Percentiles rank a stretch among this genome's conserved stretches.
These are phyloP conservation scores for Verticillium longisporum DNA, from an alignment of 2,329 filamentous ascomycete genomes.

Conservation along the genomic window DNA sequence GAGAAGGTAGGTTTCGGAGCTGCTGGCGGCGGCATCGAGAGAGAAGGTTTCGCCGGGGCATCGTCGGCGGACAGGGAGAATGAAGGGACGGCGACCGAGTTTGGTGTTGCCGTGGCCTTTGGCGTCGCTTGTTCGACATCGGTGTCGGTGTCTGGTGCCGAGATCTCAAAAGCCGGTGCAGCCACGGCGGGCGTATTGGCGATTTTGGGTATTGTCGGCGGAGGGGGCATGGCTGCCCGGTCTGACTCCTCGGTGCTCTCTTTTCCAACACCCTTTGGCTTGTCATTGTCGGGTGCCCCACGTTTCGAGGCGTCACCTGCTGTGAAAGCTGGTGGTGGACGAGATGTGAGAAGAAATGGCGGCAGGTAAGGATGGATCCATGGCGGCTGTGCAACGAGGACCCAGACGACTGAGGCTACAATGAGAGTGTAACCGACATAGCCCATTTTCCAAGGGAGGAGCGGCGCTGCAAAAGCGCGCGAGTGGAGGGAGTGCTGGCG, in stretches of 20 bases:
- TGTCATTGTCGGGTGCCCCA: not conserved
- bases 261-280: not conserved
- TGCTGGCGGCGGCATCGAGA: conserved; percentile 1
- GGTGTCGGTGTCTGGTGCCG: conserved; percentile 14
- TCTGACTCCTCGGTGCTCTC: conserved; percentile 11
- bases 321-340: not conserved
- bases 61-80: conserved; percentile 34
- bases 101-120: conserved; percentile 31
- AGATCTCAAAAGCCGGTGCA: conserved; percentile 1
- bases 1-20: conserved; percentile 11
- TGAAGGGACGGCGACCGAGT: conserved; percentile 29
- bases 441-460: conserved; percentile 33
- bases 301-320: not conserved
- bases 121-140: conserved; percentile 43
- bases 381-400: conserved; percentile 46
- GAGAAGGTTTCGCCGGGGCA: conserved; percentile 5
- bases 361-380: conserved; percentile 40
- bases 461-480: not conserved
- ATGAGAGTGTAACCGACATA: conserved; percentile 56
- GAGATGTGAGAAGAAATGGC: conserved; percentile 22
- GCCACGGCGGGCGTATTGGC: not conserved
- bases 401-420: conserved; percentile 51
- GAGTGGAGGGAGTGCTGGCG: not conserved
- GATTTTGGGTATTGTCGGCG: conserved; percentile 16
- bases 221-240: conserved; percentile 29